Percentiles rank a stretch among this genome's conserved stretches.
phyloP scores from a whole-genome alignment of 1,284 basidiomycete genomes.

The Abortiporus biennis region DNA sequence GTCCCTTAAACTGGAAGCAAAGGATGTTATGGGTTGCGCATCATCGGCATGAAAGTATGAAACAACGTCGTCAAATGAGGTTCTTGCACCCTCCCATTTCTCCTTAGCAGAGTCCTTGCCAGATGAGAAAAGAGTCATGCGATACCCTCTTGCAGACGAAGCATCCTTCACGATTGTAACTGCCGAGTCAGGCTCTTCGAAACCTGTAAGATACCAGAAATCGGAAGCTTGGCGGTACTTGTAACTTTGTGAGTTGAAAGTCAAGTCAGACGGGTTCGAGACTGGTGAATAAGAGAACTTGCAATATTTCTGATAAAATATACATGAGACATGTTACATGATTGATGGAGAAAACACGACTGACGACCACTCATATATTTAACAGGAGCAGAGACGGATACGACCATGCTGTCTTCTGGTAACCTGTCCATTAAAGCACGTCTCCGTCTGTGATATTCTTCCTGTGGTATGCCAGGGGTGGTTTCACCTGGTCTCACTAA shows the following conservation, averaged over 20 bases:
- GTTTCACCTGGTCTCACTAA: slow-evolving; percentile 50
- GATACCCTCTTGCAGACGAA: slow-evolving; percentile 71
- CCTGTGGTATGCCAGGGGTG: slow-evolving; percentile 78
- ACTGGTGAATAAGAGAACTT: not conserved
- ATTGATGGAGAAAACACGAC: slow-evolving; percentile 26
- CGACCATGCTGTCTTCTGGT: slow-evolving; percentile 73
- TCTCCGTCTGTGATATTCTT: slow-evolving; percentile 83
- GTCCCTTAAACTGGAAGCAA: slow-evolving; percentile 46
- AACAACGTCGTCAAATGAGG: slow-evolving; percentile 41
- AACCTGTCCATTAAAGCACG: slow-evolving; percentile 70
- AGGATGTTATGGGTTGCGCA: slow-evolving; percentile 49
- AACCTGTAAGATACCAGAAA: slow-evolving; percentile 94
- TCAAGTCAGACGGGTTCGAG: not conserved
- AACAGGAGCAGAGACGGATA: slow-evolving; percentile 76
- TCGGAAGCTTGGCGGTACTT: slow-evolving; percentile 93
- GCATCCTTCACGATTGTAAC: slow-evolving; percentile 76
- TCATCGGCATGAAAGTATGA: slow-evolving; percentile 74
- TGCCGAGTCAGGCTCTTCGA: slow-evolving; percentile 89
- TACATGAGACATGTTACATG: not conserved
- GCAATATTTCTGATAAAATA: not conserved
- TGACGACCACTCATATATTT: slow-evolving; percentile 86
- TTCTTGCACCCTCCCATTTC: slow-evolving; percentile 87
- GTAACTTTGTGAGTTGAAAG: slow-evolving; percentile 54
- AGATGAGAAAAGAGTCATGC: slow-evolving; percentile 84
- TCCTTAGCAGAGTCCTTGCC: slow-evolving; percentile 76